Base-by-base conservation (phyloP, 768 basidiomycete species). In the Myochromella boudieri region DNA sequence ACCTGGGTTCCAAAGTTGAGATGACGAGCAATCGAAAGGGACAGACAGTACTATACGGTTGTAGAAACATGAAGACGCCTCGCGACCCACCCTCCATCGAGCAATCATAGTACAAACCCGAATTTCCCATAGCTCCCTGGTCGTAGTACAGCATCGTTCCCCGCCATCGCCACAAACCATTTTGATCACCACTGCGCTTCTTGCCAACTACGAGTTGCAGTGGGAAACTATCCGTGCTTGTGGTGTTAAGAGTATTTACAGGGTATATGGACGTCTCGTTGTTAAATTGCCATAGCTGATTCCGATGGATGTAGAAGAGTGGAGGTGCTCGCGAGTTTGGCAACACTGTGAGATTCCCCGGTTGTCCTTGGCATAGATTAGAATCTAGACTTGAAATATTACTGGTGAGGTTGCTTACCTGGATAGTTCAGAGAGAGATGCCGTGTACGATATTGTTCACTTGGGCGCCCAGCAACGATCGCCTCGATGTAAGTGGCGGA, bases 221-320 rank as follows among this genome's bases (percentile, higher is more conserved):
- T 7, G 78, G 77, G 38, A 72, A 64, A 1, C 68, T 63, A 12
- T 71, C 61, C 8, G 64, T 60, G 24, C 58, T 53, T 5, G 80
- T 82, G 6, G 70, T 66, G 51, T 84, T 84, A 29, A 75, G 58
- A 28, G 81, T 68, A 51, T 77, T 79, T 34, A 84, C 76, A 41
- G 74, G 72, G 45, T 74, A 70, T 42, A 84, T 77, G 12, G 75
- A 68, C 0, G 79, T 72, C 42, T 77, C 77, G 59, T 85, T 84
- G 44, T 71, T 68, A 56, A 72, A 73, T 41, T 77, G 75, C 67
- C 71, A 80, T 20, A 84, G 68, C 39, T 76, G 73, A 37, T 72
- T 63, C 47, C 71, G 68, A 54, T 73, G 66, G 51, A 84, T 68
- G 63, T 79, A 81, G 63, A 82, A 84, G 14, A 78, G 56, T 6